These are phyloP conservation scores for Aschersonia sp. DNA, from an alignment of 2,329 filamentous ascomycete species.

Conservation along the genomic window DNA sequence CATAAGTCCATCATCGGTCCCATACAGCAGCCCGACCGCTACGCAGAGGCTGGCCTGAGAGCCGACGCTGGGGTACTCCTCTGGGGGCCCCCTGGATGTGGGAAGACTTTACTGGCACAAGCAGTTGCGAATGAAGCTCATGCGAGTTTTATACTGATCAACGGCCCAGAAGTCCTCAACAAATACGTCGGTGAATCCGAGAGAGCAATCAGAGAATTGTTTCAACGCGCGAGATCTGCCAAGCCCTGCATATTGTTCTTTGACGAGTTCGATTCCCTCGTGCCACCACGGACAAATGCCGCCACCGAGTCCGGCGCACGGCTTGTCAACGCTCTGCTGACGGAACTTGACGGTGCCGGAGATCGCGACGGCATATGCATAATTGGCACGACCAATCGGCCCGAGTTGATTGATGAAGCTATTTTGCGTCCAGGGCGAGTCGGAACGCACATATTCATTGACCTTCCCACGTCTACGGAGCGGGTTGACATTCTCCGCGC, in stretches of 20 bases:
- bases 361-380: constrained; percentile 80
- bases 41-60: constrained; percentile 62
- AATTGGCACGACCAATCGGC: constrained; percentile 86
- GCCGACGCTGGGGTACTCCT: constrained; percentile 79
- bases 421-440: constrained; percentile 87
- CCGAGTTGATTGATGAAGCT: constrained; percentile 91
- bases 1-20: constrained; percentile 78
- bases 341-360: constrained; percentile 79
- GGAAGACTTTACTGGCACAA: constrained; percentile 92
- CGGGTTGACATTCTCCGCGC: constrained; percentile 76
- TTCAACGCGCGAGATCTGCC: constrained; percentile 72
- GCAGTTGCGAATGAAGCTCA: constrained; percentile 91
- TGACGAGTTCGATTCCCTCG: constrained; percentile 89
- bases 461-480: constrained; percentile 65
- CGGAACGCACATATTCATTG: constrained; percentile 79
- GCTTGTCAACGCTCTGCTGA: constrained; percentile 89
- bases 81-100: constrained; percentile 93
- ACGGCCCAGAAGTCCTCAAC: constrained; percentile 89
- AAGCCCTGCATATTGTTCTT: constrained; percentile 95
- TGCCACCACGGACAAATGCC: constrained; percentile 65
- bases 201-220: constrained; percentile 82
- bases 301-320: constrained; percentile 73
- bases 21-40: constrained; percentile 69
- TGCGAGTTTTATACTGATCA: constrained; percentile 96
- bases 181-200: constrained; percentile 97